Base-by-base conservation (phyloP, 257 asterid species). In the Solanum appendiculatum region DNA sequence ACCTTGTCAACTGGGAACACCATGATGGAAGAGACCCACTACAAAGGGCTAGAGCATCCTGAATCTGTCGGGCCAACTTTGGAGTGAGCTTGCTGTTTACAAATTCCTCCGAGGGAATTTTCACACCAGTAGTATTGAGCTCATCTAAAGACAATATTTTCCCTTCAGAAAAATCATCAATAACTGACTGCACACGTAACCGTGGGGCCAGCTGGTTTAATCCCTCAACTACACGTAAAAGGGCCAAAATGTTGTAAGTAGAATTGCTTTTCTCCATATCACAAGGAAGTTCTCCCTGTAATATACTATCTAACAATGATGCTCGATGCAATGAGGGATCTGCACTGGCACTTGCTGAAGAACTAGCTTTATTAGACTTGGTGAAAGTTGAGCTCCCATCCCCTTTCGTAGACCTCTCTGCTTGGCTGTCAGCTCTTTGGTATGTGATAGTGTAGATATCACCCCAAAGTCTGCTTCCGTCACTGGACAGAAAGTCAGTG, bases 1-100 rank as follows among this genome's bases (percentile, higher is more conserved):
- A 93, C 91, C 93, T 97, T n/a, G 99, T 96, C 90, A 97, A 90
- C 91, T 97, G 99, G 92, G 93, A 95, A 92, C 99, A 97, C 99
- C 99, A 97, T 40, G 99, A 93, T 46, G 99, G 99, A 87, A 96
- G 98, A 85, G 98, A 93, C 56, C 99, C 99, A 51, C 98, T 94
- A 91, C 98, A 97, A 63, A 97, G 98, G 60, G 99, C 99, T 80
- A 97, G 96, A 33, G 98, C 98, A 88, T 96, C 99, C 93, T 96
- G 99, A 86, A 96, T 94, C 92, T 97, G 99, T 86, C 99, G 91
- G 56, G 98, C 95, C 89, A 97, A 89, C 89, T 97, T 97, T 29
- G 99, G 98, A 15, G 99, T 96, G 85, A 97, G 99, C 92, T 97
- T 96, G 87, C 91, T 92, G 77, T 92, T 97, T 86, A 94, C 88